Conservation (phyloP, 2,329 filamentous ascomycete genomes). For the Neofusicoccum sp. region DNA sequence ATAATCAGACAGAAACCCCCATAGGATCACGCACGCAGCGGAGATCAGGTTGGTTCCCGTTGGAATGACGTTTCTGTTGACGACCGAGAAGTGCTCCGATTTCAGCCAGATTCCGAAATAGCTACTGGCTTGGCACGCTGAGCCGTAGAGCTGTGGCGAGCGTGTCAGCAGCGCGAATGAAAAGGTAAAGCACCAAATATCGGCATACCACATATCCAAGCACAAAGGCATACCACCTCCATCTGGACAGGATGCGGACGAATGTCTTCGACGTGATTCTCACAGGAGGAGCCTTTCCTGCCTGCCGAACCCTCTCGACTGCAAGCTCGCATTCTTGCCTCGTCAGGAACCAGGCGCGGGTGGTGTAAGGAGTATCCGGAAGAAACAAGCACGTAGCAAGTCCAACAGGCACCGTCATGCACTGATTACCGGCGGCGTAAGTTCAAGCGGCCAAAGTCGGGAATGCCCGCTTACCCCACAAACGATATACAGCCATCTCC, state of each 20-base stretch:
- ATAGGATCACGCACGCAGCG: neutral
- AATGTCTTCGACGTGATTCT: conserved; percentile 6
- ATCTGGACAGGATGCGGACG: neutral
- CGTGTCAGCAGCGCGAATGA: conserved; percentile 33
- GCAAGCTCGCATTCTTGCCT: neutral
- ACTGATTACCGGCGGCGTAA: conserved; percentile 21
- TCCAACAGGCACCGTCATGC: neutral
- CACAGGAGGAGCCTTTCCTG: neutral
- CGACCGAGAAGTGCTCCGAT: conserved; percentile 3
- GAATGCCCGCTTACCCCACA: conserved; percentile 36
- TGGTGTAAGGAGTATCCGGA: conserved; percentile 6
- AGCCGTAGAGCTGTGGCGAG: conserved; percentile 28
- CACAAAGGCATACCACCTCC: neutral
- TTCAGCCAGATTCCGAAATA: conserved; percentile 14
- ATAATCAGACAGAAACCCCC: neutral
- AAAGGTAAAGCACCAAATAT: neutral
- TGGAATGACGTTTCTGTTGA: conserved; percentile 3
- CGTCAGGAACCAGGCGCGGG: neutral
- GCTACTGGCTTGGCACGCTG: conserved; percentile 29
- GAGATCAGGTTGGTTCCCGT: neutral
- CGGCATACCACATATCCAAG: neutral
- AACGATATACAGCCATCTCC: conserved; percentile 32
- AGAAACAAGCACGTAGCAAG: neutral
- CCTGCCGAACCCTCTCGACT: neutral
- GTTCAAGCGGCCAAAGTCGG: conserved; percentile 35